These are phyloP conservation scores for Durusdinium trenchii DNA, from an alignment of 73 alveolate species.

Conservation along the genomic window DNA sequence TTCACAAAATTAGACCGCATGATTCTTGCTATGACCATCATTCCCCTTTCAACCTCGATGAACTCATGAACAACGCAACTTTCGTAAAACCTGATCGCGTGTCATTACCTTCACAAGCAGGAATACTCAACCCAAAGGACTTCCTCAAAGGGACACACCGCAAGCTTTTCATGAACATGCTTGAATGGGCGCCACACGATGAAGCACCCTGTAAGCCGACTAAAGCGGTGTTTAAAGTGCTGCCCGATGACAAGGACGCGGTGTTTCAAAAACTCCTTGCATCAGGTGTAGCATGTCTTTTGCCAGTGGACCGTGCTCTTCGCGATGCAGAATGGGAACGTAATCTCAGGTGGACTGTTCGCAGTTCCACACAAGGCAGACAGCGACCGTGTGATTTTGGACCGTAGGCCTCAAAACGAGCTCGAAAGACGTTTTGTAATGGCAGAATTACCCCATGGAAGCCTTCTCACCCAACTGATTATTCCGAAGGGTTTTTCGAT, in stretches of 20 bases:
- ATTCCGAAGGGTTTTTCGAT: neutral
- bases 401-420: neutral
- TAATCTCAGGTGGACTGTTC: neutral
- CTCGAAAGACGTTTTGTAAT: neutral
- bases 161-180: neutral
- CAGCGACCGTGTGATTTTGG: neutral
- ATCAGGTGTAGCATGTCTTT: neutral
- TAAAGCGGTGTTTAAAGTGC: neutral
- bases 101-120: neutral
- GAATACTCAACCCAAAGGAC: neutral
- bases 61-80: neutral
- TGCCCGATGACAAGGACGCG: neutral
- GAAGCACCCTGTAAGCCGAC: neutral
- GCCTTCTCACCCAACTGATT: neutral
- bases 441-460: neutral
- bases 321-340: neutral
- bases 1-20: neutral
- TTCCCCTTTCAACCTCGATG: neutral
- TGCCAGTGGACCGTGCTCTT: neutral
- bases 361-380: conserved; percentile 16
- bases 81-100: neutral
- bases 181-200: neutral
- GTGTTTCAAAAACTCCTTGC: neutral
- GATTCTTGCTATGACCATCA: no score
- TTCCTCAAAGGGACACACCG: neutral